Conservation (phyloP, 192 early-diverging fungal genomes). For the Coemansia sp. region DNA sequence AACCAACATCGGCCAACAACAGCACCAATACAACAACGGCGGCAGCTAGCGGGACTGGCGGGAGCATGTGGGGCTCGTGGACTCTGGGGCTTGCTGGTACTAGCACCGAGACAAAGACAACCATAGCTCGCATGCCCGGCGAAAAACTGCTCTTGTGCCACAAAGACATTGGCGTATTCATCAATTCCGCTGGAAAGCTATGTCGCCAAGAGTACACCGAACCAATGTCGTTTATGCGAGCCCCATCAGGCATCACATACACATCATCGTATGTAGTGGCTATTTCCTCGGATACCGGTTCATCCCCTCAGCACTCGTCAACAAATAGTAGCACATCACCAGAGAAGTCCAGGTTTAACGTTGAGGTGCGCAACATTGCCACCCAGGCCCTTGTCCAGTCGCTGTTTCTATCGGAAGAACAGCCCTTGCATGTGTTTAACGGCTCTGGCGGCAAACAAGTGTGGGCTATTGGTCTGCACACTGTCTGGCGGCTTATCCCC, state of each 20-base stretch:
- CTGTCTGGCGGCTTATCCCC: slow-evolving; percentile 74
- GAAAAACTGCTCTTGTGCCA: slow-evolving; percentile 54
- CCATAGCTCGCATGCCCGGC: slow-evolving; percentile 50
- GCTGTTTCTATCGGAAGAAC: slow-evolving; percentile 65
- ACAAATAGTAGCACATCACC: background rate
- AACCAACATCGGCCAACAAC: slow-evolving; percentile 1
- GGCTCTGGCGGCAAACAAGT: slow-evolving; percentile 73
- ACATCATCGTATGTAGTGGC: slow-evolving; percentile 52
- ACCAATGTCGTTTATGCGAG: slow-evolving; percentile 43
- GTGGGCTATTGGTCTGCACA: slow-evolving; percentile 65
- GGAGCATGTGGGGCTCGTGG: slow-evolving; percentile 55
- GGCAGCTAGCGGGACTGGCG: slow-evolving; percentile 1
- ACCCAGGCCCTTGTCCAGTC: slow-evolving; percentile 82
- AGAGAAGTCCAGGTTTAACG: slow-evolving; percentile 36
- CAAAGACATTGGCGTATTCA: slow-evolving; percentile 51
- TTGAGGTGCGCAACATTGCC: slow-evolving; percentile 86
- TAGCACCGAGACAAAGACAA: slow-evolving; percentile 33
- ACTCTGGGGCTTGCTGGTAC: slow-evolving; percentile 39
- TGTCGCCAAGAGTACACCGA: slow-evolving; percentile 45
- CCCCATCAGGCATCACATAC: slow-evolving; percentile 45
- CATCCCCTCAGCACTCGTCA: slow-evolving; percentile 2
- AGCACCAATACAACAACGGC: slow-evolving; percentile 4
- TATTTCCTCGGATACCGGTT: slow-evolving; percentile 16
- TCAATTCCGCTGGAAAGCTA: slow-evolving; percentile 51
- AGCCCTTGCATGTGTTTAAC: slow-evolving; percentile 50